Base-by-base conservation (phyloP, 2,329 filamentous ascomycete species). In the Volutella citrinella region DNA sequence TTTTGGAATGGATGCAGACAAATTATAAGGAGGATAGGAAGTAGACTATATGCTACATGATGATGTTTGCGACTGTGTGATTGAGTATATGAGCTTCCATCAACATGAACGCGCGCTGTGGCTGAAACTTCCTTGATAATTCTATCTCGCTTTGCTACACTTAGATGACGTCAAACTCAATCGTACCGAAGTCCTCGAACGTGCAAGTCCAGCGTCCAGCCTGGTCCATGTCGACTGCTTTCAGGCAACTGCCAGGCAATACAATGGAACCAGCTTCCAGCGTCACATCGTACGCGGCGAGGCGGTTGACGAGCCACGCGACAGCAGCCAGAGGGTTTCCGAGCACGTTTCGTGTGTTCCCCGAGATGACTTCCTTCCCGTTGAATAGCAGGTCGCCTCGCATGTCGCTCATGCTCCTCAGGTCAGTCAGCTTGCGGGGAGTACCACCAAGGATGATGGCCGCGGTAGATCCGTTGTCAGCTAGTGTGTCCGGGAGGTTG, bases 401-500 rank as follows among this genome's bases (percentile, higher is more conserved):
- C 5, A 32, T 49, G 30, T 54, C 45, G 23, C 48, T 40, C 11
- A 53, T 33, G 22, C 40, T 43, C 12, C n/a, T n/a, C n/a, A 54
- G 38, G 17, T 55, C 48, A 7, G 43, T 49, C 9, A 52, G 30
- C 19, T 32, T 32, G 11, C 44, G 43, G 5, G 52, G 49, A 5
- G 46, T 48, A 10, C 52, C 53, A 14, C 52, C 53, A 5, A 55
- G 46, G 24, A 55, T 54, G 15, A 56, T 42, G 9, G 39, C 46
- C 2, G 41, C 53, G 1, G 45, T 54, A 0, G 48, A 53, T 10
- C 50, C 49, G 20, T 49, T 50, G 27, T 56, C 52, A 4, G 51
- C 51, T 5, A 55, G 36, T 2, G 53, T 56, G 30, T 55, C 52
- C 30, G 42, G 38, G 8, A 54, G 43, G 11, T 25, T 41, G 20